Conservation (phyloP, 345 rosid genomes). For the Stellera chamaejasme region DNA sequence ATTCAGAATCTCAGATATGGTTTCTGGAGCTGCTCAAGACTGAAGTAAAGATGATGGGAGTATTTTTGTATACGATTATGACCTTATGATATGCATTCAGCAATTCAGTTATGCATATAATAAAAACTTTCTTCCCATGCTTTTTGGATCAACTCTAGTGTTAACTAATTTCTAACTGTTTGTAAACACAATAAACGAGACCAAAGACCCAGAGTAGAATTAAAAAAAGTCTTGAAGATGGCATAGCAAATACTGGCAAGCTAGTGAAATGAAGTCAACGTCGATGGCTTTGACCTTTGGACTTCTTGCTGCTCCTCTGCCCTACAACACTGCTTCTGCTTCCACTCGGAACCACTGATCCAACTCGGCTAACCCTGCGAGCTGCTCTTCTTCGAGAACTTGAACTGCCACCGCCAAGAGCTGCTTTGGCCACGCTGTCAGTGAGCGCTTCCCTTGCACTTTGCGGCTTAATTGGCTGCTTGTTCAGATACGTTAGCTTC, state of each 20-base stretch:
- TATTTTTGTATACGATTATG: not conserved
- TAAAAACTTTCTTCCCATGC: no score
- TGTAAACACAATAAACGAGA: no score
- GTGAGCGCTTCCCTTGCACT: conserved; percentile 61
- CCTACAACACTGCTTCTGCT: conserved; percentile 19
- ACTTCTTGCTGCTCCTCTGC: conserved; percentile 24
- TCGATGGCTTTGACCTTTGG: conserved; percentile 29
- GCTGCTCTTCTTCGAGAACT: conserved; percentile 28
- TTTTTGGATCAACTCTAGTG: no score
- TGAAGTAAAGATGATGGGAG: not conserved
- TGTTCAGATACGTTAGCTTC: conserved; percentile 72
- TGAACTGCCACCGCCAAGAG: conserved; percentile 39
- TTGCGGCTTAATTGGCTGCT: conserved; percentile 69
- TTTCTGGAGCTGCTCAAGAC: conserved; percentile 1
- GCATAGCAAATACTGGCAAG: no score
- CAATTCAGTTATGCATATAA: no score
- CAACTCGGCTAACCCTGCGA: conserved; percentile 27
- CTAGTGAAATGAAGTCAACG: not conserved
- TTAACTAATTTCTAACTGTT: no score
- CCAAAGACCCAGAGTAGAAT: no score
- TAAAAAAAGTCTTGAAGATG: no score
- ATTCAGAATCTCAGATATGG: conserved; percentile 25
- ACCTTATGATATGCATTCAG: no score
- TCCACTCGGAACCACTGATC: conserved; percentile 17
- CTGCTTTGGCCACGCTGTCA: conserved; percentile 77